Base-by-base conservation (phyloP, 139 green algal species). In the Trebouxia sp. region DNA sequence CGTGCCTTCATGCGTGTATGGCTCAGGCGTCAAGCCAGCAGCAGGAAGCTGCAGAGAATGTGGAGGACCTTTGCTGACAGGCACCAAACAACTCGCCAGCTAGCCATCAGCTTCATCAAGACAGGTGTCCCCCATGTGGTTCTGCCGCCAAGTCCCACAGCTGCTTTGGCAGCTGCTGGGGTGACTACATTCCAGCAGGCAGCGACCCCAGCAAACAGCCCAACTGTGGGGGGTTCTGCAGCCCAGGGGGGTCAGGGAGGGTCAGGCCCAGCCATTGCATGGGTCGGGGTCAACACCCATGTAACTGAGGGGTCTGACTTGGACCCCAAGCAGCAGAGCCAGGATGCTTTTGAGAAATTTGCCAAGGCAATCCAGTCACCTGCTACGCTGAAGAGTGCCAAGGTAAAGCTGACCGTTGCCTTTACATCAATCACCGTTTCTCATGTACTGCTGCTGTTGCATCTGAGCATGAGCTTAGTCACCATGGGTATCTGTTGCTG, bases 291-390 rank as follows among this genome's bases (percentile, higher is more conserved):
- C 6, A 51, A 42, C 69, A 77, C 69, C 41, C 69, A 77, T 41
- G 20, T 55, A 2, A 55, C 69, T 56, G 69, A 51, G 5, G 69
- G 35, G 15, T 32, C 62, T 30, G 62, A 72, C 26, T 15, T 72
- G 32, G 62, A 72, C 35, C 62, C 62, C 5, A 72, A 35, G 8
- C 62, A 80, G 43, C 39, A 72, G 24, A 28, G 24, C 0, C 24
- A 82, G 0, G 82, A 85, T 51, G 48, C 69, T 26, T 96, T 96
- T 79, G 92, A 96, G 55, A 58, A 72, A 26, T 92, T 96, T 80
- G 91, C 92, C 0, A 85, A 83, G 7, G 74, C 83, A 32, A 80
- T 97, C 32, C 86, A 92, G 11, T 70, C 87, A 22, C 84, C 83
- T 0, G 75, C 75, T 30, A 94, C 91, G 15, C 81, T 96, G 5